phyloP scores from a whole-genome alignment of 2,329 filamentous ascomycete genomes.

The Neonectria ditissima region DNA sequence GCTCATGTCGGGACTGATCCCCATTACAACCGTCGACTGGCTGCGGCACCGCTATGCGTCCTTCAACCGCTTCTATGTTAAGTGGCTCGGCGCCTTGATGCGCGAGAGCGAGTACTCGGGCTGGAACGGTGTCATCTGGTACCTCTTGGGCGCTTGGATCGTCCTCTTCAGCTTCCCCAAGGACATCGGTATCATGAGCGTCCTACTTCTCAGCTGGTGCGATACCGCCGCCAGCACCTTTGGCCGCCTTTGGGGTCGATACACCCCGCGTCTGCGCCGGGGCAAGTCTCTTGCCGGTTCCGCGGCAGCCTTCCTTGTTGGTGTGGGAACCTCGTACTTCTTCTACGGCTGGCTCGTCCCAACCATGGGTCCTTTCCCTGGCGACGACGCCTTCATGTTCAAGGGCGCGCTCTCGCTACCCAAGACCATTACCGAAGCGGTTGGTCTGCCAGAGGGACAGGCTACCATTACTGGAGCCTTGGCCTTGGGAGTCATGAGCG shows the following conservation, averaged over 20 bases:
- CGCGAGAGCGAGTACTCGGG: constrained; percentile 93
- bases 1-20: constrained; percentile 82
- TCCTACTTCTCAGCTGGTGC: constrained; percentile 95
- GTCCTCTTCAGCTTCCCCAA: constrained; percentile 91
- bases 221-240: constrained; percentile 97
- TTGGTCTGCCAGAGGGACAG: constrained; percentile 71
- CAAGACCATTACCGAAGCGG: constrained; percentile 62
- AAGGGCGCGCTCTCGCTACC: constrained; percentile 81
- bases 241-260: constrained; percentile 87
- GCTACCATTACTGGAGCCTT: constrained; percentile 75
- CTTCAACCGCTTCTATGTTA: constrained; percentile 90
- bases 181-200: constrained; percentile 89
- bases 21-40: constrained; percentile 84
- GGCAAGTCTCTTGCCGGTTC: constrained; percentile 95
- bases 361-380: constrained; percentile 71
- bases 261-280: constrained; percentile 85
- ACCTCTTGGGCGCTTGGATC: constrained; percentile 89
- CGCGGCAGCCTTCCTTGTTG: constrained; percentile 83
- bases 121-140: constrained; percentile 98
- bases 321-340: constrained; percentile 82
- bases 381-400: constrained; percentile 82
- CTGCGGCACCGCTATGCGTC: constrained; percentile 84
- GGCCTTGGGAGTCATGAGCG: constrained; percentile 83
- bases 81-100: constrained; percentile 89
- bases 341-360: constrained; percentile 93